These are phyloP conservation scores for Rhododendron mucronatum DNA, from an alignment of 148 eudicot genomes.

Conservation along the genomic window DNA sequence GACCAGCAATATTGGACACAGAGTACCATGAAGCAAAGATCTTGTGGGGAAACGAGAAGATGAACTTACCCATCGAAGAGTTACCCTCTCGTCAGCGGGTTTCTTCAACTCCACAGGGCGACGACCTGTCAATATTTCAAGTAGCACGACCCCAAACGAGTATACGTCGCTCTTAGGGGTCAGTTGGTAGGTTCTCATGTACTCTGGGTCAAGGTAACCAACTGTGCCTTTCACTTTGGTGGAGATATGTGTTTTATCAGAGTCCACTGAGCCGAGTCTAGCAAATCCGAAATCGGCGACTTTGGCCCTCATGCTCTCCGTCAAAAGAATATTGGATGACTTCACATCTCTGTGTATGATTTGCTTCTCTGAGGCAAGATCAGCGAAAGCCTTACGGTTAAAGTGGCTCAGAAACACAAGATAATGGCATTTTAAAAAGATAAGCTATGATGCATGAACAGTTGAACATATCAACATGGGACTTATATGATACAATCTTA, in stretches of 20 bases:
- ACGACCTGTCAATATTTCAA: constrained; percentile 88
- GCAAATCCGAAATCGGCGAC: constrained; percentile 99
- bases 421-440: neutral
- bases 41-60: neutral
- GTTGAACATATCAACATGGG: neutral
- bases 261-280: constrained; percentile 62
- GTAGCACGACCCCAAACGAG: constrained; percentile 74
- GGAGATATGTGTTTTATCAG: constrained; percentile 73
- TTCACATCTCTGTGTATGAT: constrained; percentile 96
- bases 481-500: neutral
- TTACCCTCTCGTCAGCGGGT: constrained; percentile 61
- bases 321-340: constrained; percentile 90
- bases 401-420: neutral
- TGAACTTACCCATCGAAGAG: constrained; percentile 78
- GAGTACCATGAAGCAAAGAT: neutral
- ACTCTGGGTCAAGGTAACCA: constrained; percentile 96
- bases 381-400: neutral
- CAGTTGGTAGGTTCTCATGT: constrained; percentile 93
- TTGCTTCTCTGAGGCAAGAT: constrained; percentile 64
- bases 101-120: constrained; percentile 82
- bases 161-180: constrained; percentile 91
- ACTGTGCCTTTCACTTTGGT: constrained; percentile 97
- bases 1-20: neutral
- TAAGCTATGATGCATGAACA: neutral
- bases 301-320: constrained; percentile 76